These are phyloP conservation scores for Suillus lakei DNA, from an alignment of 768 basidiomycete genomes.

Conservation along the genomic window DNA sequence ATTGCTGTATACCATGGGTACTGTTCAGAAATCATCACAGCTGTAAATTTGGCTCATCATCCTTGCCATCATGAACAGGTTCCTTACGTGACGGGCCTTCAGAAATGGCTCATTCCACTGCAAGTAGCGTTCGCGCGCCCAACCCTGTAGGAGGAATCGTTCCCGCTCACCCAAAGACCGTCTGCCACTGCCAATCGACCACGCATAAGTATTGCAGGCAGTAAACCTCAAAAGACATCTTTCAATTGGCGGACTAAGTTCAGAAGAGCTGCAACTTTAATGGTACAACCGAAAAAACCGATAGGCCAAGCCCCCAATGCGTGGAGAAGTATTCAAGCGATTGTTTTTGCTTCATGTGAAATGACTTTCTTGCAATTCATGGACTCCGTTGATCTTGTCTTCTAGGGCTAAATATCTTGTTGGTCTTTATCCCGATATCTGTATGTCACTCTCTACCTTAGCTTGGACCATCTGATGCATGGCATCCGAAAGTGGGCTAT, in stretches of 20 bases:
- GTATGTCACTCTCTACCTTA: constrained; percentile 39
- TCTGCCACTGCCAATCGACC: background rate
- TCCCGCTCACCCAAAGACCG: background rate
- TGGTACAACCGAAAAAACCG: constrained; percentile 40
- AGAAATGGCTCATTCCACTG: background rate
- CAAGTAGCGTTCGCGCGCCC: background rate
- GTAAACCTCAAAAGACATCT: background rate
- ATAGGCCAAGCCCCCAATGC: constrained; percentile 49
- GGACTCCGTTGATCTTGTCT: constrained; percentile 11
- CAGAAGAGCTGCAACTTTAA: constrained; percentile 31
- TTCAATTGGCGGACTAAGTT: constrained; percentile 6
- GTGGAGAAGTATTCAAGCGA: constrained; percentile 53
- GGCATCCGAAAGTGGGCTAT: constrained; percentile 63
- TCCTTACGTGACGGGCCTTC: background rate
- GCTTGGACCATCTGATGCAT: constrained; percentile 4
- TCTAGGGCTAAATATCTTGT: constrained; percentile 69
- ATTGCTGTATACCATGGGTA: background rate
- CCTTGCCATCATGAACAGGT: background rate
- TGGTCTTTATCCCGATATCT: constrained; percentile 74
- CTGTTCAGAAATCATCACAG: background rate
- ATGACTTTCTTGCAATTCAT: constrained; percentile 16
- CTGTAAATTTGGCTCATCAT: background rate
- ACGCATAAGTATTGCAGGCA: background rate
- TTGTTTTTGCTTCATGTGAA: constrained; percentile 61
- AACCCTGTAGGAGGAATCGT: background rate